These are phyloP conservation scores for Hymenoscyphus salicellus DNA, from an alignment of 2,329 filamentous ascomycete genomes.

Conservation along the genomic window DNA sequence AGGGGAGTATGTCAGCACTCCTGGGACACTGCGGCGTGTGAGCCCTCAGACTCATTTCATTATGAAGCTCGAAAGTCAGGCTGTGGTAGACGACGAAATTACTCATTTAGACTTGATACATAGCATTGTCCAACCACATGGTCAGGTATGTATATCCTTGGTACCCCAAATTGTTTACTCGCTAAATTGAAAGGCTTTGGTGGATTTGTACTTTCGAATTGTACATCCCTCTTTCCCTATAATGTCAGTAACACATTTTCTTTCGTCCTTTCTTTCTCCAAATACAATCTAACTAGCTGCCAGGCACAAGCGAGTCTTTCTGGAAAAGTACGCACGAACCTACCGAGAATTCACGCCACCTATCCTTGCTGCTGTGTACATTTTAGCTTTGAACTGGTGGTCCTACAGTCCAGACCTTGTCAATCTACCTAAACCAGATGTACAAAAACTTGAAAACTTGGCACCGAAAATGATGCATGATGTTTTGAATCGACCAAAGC, in stretches of 20 bases:
- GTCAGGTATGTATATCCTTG: constrained; percentile 9
- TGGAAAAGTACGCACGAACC: constrained; percentile 57
- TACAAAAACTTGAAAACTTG: constrained; percentile 69
- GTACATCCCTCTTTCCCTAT: constrained; percentile 50
- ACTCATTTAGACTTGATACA: constrained; percentile 33
- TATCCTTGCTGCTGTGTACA: constrained; percentile 75
- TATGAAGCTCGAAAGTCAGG: constrained; percentile 68
- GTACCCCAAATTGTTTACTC: neutral
- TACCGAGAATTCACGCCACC: constrained; percentile 60
- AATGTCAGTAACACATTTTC: constrained; percentile 24
- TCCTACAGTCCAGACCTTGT: constrained; percentile 67
- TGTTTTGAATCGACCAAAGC: constrained; percentile 76
- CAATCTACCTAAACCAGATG: constrained; percentile 64
- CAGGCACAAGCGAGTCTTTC: constrained; percentile 56
- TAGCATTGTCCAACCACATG: constrained; percentile 29
- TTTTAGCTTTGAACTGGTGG: constrained; percentile 87
- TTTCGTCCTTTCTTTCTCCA: too few species aligned
- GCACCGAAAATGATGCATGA: constrained; percentile 70
- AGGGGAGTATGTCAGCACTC: constrained; percentile 70
- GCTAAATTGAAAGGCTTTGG: constrained; percentile 16
- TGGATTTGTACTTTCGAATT: constrained; percentile 39
- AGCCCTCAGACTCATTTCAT: constrained; percentile 74
- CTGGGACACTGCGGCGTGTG: constrained; percentile 67
- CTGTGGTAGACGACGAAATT: constrained; percentile 43
- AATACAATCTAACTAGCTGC: neutral